Evolutionary conservation across 2,329 filamentous ascomycete genomes (phyloP).

Genomic region (Colletotrichum neosansevieriae): DNA sequence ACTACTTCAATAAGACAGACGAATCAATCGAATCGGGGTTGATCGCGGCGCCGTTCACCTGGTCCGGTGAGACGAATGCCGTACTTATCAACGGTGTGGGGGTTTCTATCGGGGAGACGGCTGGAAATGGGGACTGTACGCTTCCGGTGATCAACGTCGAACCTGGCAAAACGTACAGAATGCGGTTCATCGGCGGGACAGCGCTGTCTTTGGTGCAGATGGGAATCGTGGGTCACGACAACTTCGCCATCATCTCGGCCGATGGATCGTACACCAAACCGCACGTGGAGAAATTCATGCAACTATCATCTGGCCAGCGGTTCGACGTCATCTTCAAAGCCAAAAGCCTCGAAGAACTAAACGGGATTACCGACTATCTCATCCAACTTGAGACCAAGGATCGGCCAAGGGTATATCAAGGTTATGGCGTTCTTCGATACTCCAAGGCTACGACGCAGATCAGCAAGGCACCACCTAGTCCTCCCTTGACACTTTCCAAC

Average conservation of each 20-base stretch:
- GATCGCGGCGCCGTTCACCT: constrained; percentile 61
- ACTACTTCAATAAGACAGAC: constrained; percentile 69
- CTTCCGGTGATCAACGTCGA: constrained; percentile 68
- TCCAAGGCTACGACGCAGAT: constrained; percentile 23
- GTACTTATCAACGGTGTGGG: constrained; percentile 69
- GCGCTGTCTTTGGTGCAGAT: constrained; percentile 66
- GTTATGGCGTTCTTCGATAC: constrained; percentile 64
- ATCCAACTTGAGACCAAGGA: constrained; percentile 65
- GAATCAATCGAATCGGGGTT: constrained; percentile 63
- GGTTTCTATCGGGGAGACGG: constrained; percentile 42
- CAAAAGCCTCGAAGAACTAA: constrained; percentile 61
- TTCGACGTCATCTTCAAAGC: constrained; percentile 68
- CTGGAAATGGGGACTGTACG: constrained; percentile 49
- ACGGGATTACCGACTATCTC: constrained; percentile 52
- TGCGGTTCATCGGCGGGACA: constrained; percentile 70
- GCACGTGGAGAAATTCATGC: constrained; percentile 60
- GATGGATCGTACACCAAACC: constrained; percentile 68
- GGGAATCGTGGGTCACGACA: constrained; percentile 67
- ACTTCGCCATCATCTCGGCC: constrained; percentile 70
- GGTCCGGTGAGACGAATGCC: constrained; percentile 69
- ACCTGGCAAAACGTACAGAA: constrained; percentile 70
- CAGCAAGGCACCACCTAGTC: constrained; percentile 28
- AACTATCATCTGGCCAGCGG: constrained; percentile 70
- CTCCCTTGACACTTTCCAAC: constrained; percentile 49
- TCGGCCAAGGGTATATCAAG: constrained; percentile 56